These are phyloP conservation scores for Phaeolepiota aurea DNA, from an alignment of 768 basidiomycete species.

Conservation along the genomic window DNA sequence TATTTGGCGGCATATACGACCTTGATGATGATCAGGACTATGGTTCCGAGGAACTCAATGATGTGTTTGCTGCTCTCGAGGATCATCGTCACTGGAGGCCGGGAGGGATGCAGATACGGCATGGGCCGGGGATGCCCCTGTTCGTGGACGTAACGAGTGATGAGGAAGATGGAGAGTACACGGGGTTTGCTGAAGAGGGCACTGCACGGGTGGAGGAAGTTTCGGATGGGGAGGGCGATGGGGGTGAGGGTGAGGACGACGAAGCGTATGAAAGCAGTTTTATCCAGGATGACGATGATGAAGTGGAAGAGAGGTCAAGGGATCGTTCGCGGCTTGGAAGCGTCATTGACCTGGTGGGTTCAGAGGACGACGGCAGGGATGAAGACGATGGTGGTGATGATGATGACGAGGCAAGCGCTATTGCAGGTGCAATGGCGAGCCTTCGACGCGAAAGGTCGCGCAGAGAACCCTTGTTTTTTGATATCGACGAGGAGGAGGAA, in stretches of 20 bases:
- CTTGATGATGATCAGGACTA: constrained; percentile 4
- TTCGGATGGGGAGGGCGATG: background rate
- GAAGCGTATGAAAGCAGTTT: constrained; percentile 8
- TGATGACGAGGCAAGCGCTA: constrained; percentile 1
- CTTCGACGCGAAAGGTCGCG: background rate
- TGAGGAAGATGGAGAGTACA: constrained; percentile 3
- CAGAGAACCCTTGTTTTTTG: background rate
- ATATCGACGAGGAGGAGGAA: background rate
- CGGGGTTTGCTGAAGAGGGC: constrained; percentile 7
- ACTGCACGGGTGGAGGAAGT: constrained; percentile 6
- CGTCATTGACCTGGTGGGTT: constrained; percentile 2
- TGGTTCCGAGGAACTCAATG: constrained; percentile 1
- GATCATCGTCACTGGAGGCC: background rate
- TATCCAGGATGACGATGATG: constrained; percentile 7
- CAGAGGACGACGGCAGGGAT: constrained; percentile 6
- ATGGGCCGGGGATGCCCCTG: background rate
- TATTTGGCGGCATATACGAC: constrained; percentile 1
- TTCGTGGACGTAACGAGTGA: background rate
- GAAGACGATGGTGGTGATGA: constrained; percentile 3
- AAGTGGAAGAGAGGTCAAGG: background rate
- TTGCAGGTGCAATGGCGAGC: background rate
- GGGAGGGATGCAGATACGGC: background rate
- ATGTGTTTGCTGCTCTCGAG: background rate
- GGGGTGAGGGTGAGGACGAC: constrained; percentile 7
- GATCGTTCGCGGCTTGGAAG: background rate